Evolutionary conservation across 768 basidiomycete genomes (phyloP).

Genomic region (Phallus indusiatus): DNA sequence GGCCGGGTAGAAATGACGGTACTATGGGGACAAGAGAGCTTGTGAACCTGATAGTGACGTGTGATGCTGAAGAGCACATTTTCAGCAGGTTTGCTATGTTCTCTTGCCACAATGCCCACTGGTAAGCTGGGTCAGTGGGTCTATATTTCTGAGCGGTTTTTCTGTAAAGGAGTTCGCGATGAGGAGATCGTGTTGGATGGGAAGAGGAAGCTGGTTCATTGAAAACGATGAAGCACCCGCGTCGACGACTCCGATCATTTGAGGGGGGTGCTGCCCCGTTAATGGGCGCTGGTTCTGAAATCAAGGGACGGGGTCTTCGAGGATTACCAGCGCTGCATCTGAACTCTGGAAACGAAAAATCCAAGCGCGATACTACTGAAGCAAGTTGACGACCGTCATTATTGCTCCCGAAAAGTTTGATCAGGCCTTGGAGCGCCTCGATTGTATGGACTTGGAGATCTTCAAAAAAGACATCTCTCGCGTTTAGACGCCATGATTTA

Average conservation of each 20-base stretch:
- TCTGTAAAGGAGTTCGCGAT: neutral
- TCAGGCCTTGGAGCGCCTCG: slow-evolving; percentile 10
- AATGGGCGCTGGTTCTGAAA: neutral
- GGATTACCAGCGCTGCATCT: slow-evolving; percentile 11
- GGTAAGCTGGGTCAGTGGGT: slow-evolving; percentile 12
- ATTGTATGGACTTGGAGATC: slow-evolving; percentile 10
- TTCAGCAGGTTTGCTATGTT: slow-evolving; percentile 8
- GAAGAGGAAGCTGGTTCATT: neutral
- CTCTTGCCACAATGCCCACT: slow-evolving; percentile 13
- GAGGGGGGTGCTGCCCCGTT: neutral
- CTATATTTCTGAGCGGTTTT: neutral
- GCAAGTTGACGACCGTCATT: slow-evolving; percentile 7
- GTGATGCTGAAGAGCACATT: slow-evolving; percentile 9
- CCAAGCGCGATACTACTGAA: slow-evolving; percentile 9
- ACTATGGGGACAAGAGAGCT: slow-evolving; percentile 1
- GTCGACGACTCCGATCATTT: neutral
- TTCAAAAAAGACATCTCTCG: slow-evolving; percentile 14
- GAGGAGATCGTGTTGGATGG: neutral
- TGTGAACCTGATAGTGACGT: slow-evolving; percentile 10
- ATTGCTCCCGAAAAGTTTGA: neutral
- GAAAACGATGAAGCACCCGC: neutral
- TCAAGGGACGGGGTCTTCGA: slow-evolving; percentile 4
- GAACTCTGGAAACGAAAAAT: slow-evolving; percentile 11
- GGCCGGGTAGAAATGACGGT: slow-evolving; percentile 7
- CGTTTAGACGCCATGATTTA: slow-evolving; percentile 11